Percentiles rank a stretch among this genome's conserved stretches.
Evolutionary conservation across 345 rosid species (phyloP).

Genomic region (Diplotaxis tenuifolia): DNA sequence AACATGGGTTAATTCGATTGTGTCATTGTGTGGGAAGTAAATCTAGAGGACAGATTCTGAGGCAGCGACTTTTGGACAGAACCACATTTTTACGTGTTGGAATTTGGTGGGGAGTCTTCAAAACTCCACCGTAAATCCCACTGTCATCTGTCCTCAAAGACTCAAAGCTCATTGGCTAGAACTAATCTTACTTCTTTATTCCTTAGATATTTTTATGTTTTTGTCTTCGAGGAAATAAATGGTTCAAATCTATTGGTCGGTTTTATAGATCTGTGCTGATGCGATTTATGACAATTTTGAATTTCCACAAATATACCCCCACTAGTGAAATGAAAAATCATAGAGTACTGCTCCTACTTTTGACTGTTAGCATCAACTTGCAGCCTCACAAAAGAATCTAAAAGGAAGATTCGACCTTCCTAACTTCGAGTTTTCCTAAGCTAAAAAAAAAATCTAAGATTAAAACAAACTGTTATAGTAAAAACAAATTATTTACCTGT

Average conservation of each 20-base stretch:
- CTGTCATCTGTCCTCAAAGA: slow-evolving; percentile 18
- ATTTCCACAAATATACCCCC: neutral
- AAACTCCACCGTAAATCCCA: slow-evolving; percentile 21
- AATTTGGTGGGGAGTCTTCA: slow-evolving; percentile 21
- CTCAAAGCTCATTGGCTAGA: slow-evolving; percentile 21
- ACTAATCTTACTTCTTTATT: neutral
- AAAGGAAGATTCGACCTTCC: slow-evolving; percentile 25
- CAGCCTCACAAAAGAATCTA: slow-evolving; percentile 10
- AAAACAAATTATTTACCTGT: no score
- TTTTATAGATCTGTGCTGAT: slow-evolving; percentile 4
- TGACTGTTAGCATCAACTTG: slow-evolving; percentile 30
- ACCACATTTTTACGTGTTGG: neutral
- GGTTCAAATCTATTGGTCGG: slow-evolving; percentile 18
- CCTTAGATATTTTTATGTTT: neutral
- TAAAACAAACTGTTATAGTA: no score
- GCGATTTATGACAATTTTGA: neutral
- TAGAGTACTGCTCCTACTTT: slow-evolving; percentile 24
- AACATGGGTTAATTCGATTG: slow-evolving; percentile 19
- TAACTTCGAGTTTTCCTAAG: neutral
- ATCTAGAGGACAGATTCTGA: slow-evolving; percentile 14
- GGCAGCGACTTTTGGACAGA: neutral
- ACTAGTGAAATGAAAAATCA: slow-evolving; percentile 27
- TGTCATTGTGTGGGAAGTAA: slow-evolving; percentile 4
- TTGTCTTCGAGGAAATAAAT: slow-evolving; percentile 14
- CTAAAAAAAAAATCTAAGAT: neutral